phyloP scores from a whole-genome alignment of 2,329 filamentous ascomycete species.

The Xylariaceae sp. region DNA sequence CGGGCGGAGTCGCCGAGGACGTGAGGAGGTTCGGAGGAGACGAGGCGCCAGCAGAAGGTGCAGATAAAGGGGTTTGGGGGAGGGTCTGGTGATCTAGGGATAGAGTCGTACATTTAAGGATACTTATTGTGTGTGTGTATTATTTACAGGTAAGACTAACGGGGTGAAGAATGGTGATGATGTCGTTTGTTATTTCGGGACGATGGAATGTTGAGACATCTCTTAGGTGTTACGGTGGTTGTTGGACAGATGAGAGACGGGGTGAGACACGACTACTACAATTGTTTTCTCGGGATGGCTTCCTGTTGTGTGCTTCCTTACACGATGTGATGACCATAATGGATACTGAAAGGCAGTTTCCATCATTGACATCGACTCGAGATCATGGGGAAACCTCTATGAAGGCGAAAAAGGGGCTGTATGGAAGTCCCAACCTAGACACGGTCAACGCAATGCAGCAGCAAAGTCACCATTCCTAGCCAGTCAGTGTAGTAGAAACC shows the following conservation, averaged over 20 bases:
- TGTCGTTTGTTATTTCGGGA: not conserved
- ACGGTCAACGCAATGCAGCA: not conserved
- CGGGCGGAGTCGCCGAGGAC: constrained; percentile 44
- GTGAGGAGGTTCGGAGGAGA: constrained; percentile 33
- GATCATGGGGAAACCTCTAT: not conserved
- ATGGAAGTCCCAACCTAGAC: not conserved
- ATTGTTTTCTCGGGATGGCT: not conserved
- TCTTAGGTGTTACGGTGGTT: not conserved
- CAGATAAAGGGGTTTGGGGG: constrained; percentile 43
- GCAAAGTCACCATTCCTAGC: not conserved
- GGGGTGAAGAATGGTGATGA: not conserved
- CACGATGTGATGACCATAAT: not conserved
- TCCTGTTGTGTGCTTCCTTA: not conserved
- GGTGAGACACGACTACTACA: not conserved
- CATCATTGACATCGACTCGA: not conserved
- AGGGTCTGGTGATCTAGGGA: not conserved
- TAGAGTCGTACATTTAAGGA: not conserved
- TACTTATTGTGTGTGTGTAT: not conserved
- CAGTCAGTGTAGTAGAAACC: not conserved
- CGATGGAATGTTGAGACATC: not conserved
- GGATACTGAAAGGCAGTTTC: not conserved
- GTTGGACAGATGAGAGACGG: not conserved
- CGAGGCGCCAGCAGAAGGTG: constrained; percentile 49
- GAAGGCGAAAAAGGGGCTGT: too few relatives aligned
- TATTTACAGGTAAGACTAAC: not conserved